Evolutionary conservation across 108 stramenopile species (phyloP).

Genomic region (Nitzschia sp.): DNA sequence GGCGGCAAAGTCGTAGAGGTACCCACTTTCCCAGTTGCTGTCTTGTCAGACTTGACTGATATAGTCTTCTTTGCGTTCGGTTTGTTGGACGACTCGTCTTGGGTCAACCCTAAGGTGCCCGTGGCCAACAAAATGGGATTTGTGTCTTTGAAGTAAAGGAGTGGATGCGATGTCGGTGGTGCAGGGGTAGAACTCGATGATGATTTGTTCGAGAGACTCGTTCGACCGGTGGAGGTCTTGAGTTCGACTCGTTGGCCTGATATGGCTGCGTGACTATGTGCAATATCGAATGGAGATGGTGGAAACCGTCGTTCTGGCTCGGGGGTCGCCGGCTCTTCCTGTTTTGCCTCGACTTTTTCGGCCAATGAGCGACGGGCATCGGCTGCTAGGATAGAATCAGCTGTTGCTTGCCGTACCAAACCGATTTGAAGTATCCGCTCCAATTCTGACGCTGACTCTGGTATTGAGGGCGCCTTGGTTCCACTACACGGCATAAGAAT

Average conservation of each 20-base stretch:
- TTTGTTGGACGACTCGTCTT: slow-evolving; percentile 3
- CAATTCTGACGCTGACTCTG: background rate
- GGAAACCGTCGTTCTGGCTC: background rate
- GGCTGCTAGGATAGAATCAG: background rate
- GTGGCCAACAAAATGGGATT: slow-evolving; percentile 45
- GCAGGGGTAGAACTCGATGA: background rate
- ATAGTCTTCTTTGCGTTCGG: background rate
- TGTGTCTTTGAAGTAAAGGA: slow-evolving; percentile 22
- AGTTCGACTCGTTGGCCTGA: slow-evolving; percentile 3
- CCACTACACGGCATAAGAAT: slow-evolving; percentile 26
- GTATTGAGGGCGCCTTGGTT: background rate
- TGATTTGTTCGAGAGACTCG: background rate
- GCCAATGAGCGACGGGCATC: background rate
- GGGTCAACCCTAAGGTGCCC: background rate
- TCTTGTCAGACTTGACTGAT: background rate
- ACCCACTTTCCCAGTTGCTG: too few species aligned
- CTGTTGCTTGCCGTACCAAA: slow-evolving; percentile 14
- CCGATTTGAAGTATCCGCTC: slow-evolving; percentile 1
- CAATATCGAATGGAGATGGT: slow-evolving; percentile 27
- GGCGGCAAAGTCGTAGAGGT: background rate
- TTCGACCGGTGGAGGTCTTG: background rate
- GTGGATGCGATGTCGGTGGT: slow-evolving; percentile 2
- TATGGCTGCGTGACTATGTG: slow-evolving; percentile 31
- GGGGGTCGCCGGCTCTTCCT: background rate
- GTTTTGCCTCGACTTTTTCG: background rate